Evolutionary conservation across 2,329 filamentous ascomycete species (phyloP).

Genomic region (Cladobotryum mycophilum): DNA sequence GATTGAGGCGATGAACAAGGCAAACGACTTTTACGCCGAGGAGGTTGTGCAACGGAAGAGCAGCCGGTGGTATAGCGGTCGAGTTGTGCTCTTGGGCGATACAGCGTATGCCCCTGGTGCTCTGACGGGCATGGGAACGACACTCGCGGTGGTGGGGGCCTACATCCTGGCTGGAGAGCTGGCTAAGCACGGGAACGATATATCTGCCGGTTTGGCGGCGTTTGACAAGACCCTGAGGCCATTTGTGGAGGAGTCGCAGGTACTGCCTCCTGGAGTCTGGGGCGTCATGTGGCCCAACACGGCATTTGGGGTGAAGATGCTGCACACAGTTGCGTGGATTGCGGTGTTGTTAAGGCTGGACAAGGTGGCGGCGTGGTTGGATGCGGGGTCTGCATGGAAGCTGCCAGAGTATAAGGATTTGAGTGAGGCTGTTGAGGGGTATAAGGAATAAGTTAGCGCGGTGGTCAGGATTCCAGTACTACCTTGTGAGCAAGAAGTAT

Average conservation of each 20-base stretch:
- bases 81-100: conserved; percentile 44
- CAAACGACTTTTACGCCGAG: conserved; percentile 41
- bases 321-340: neutral
- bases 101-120: conserved; percentile 37
- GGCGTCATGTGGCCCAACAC: neutral
- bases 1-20: conserved; percentile 25
- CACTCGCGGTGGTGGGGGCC: conserved; percentile 37
- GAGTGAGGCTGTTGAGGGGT: neutral
- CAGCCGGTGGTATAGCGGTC: conserved; percentile 29
- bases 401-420: neutral
- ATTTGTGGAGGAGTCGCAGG: neutral
- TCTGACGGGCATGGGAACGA: conserved; percentile 42
- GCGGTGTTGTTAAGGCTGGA: neutral
- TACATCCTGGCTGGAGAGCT: conserved; percentile 47
- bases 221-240: conserved; percentile 35
- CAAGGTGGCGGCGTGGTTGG: neutral
- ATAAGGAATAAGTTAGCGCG: neutral
- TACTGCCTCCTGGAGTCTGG: neutral
- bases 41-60: conserved; percentile 38
- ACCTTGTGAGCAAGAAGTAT: no score
- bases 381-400: neutral
- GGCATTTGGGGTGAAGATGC: neutral
- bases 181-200: conserved; percentile 15
- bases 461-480: no score
- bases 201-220: conserved; percentile 25